Conservation (phyloP, 2,329 filamentous ascomycete species). For the Fragosphaeria purpurea region DNA sequence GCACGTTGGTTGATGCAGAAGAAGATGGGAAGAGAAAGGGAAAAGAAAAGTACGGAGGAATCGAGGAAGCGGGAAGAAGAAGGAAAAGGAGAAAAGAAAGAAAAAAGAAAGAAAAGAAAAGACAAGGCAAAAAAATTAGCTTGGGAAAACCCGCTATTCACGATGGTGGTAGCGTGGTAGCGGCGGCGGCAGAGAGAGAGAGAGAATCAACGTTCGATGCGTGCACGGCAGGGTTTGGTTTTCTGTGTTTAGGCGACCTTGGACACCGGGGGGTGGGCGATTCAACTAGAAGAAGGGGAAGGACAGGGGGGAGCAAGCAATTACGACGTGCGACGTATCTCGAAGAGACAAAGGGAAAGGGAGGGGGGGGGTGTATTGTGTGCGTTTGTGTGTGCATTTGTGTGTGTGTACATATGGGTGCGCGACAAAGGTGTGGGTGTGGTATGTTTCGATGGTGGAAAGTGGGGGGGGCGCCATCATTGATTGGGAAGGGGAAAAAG, state of each 20-base stretch:
- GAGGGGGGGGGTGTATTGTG: no score
- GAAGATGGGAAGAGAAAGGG: not conserved
- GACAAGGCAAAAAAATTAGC: conserved; percentile 8
- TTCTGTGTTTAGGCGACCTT: conserved; percentile 12
- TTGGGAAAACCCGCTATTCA: conserved; percentile 1
- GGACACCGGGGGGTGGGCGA: not conserved
- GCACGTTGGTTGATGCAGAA: not conserved
- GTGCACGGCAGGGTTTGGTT: not conserved
- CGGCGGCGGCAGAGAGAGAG: not conserved
- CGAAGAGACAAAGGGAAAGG: no score
- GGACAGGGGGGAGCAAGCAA: no score
- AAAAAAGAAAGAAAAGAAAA: not conserved
- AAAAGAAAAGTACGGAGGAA: not conserved
- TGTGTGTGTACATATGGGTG: no score
- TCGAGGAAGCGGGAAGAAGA: not conserved
- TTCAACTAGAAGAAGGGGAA: not conserved
- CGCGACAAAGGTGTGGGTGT: conserved; percentile 5
- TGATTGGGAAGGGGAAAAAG: not conserved
- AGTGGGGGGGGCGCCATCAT: not conserved
- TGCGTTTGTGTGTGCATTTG: no score
- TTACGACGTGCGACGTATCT: no score
- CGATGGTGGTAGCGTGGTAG: conserved; percentile 7
- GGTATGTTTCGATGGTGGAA: no score
- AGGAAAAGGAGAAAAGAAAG: conserved; percentile 1
- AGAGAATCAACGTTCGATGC: conserved; percentile 11